Percentiles rank a stretch among this genome's conserved stretches.
These are phyloP conservation scores for Scleroderma citrinum DNA, from an alignment of 768 basidiomycete species.

Conservation along the genomic window DNA sequence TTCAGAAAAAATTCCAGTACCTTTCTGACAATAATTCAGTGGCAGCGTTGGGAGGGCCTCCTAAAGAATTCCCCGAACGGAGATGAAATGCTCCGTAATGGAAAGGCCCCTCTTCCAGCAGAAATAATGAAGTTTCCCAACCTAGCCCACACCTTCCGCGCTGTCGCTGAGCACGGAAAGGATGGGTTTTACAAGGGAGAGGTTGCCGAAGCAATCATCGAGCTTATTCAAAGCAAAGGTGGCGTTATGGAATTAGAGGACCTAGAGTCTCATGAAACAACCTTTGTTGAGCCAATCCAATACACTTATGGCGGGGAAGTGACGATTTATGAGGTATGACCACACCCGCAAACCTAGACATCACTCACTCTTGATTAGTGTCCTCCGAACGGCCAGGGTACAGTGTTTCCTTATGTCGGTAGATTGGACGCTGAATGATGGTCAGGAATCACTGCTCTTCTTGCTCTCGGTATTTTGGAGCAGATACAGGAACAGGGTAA, in stretches of 20 bases:
- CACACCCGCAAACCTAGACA: background rate
- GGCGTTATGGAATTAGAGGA: constrained; percentile 95
- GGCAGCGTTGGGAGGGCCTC: constrained; percentile 51
- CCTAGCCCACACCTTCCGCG: constrained; percentile 79
- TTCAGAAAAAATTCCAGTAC: background rate
- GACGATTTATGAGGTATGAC: constrained; percentile 82
- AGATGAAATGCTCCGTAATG: constrained; percentile 80
- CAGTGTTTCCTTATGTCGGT: background rate
- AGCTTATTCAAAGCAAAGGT: constrained; percentile 78
- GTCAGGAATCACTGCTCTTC: constrained; percentile 79
- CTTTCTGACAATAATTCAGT: constrained; percentile 26
- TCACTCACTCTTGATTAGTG: constrained; percentile 43
- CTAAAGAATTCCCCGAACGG: constrained; percentile 81
- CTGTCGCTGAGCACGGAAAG: constrained; percentile 75
- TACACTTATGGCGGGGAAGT: constrained; percentile 85
- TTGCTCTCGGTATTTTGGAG: constrained; percentile 92
- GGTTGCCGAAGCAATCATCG: constrained; percentile 83
- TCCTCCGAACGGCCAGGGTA: constrained; percentile 94
- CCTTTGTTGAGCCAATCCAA: constrained; percentile 84
- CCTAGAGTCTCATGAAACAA: constrained; percentile 73
- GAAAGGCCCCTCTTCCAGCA: constrained; percentile 78
- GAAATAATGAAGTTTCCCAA: constrained; percentile 78
- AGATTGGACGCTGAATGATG: background rate
- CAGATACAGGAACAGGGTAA: constrained; percentile 71
- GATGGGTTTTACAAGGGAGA: constrained; percentile 93